Percentiles rank a stretch among this genome's conserved stretches.
These are phyloP conservation scores for Blastomyces parvus DNA, from an alignment of 2,329 filamentous ascomycete genomes.

Conservation along the genomic window DNA sequence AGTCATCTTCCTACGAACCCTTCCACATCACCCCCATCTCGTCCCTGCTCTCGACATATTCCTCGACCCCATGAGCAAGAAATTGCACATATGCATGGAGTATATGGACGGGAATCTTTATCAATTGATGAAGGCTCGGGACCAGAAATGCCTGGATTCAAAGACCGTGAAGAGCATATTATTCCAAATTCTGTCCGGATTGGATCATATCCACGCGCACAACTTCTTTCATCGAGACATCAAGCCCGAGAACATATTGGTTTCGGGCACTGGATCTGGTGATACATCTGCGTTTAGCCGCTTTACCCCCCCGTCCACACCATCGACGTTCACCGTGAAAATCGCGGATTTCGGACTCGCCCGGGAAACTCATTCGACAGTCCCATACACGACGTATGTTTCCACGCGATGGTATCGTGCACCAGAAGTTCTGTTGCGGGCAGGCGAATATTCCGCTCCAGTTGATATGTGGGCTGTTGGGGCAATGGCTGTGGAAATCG, in stretches of 20 bases:
- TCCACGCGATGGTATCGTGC: conserved; percentile 94
- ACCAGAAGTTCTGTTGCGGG: conserved; percentile 84
- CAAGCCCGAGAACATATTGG: conserved; percentile 97
- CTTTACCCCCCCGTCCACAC: conserved; percentile 93
- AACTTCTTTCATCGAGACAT: conserved; percentile 98
- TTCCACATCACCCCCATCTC: conserved; percentile 80
- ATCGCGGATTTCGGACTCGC: conserved; percentile 97
- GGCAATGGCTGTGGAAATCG: conserved; percentile 97
- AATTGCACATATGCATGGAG: conserved; percentile 97
- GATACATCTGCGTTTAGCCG: conserved; percentile 84
- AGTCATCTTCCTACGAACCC: conserved; percentile 86
- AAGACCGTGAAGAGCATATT: conserved; percentile 94
- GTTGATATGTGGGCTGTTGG: conserved; percentile 98
- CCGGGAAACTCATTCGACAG: conserved; percentile 91
- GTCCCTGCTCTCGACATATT: conserved; percentile 99
- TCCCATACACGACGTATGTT: conserved; percentile 96
- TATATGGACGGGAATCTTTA: conserved; percentile 99
- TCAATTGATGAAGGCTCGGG: conserved; percentile 95
- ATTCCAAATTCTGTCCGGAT: conserved; percentile 89
- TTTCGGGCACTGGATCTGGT: conserved; percentile 76
- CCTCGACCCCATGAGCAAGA: conserved; percentile 88
- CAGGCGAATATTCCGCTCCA: conserved; percentile 92
- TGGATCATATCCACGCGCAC: conserved; percentile 95
- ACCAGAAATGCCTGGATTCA: conserved; percentile 87
- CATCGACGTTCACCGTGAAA: conserved; percentile 90